phyloP scores from a whole-genome alignment of 1,139 yeast genomes.

The Debaryomyces fabryi region DNA sequence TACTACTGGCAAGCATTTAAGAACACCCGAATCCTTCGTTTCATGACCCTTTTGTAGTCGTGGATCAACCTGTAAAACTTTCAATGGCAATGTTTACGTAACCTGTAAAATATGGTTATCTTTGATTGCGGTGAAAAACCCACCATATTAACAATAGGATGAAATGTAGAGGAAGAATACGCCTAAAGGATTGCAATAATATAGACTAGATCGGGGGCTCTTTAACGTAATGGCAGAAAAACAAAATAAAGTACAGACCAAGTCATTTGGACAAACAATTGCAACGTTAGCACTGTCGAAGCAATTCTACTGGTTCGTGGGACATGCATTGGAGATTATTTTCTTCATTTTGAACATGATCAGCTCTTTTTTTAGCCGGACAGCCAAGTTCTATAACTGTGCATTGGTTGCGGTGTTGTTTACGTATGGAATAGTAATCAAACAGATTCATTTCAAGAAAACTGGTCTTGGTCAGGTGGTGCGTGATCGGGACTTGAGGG shows the following conservation, averaged over 20 bases:
- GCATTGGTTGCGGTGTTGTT: conserved; percentile 45
- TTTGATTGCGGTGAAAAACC: conserved; percentile 1
- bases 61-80: conserved; percentile 1
- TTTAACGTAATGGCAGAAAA: not conserved
- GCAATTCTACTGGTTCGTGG: conserved; percentile 58
- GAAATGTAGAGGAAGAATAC: not conserved
- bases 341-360: conserved; percentile 35
- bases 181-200: not conserved
- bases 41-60: not conserved
- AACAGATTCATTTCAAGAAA: conserved; percentile 45
- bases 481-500: conserved; percentile 7
- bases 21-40: not conserved
- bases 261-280: conserved; percentile 8
- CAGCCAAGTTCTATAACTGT: conserved; percentile 37
- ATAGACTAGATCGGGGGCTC: not conserved
- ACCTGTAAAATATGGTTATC: not conserved
- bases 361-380: conserved; percentile 34
- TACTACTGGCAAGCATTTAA: not conserved
- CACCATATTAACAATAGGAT: not conserved
- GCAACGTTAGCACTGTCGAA: conserved; percentile 34
- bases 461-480: conserved; percentile 22
- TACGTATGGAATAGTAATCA: conserved; percentile 51
- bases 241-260: conserved; percentile 5
- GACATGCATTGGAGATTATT: conserved; percentile 44
- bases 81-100: not conserved